A percentile compares a stretch with the other conserved stretches of the same genome.
These are phyloP conservation scores for Vaccinium darrowii DNA, from an alignment of 148 eudicot genomes.

Conservation along the genomic window DNA sequence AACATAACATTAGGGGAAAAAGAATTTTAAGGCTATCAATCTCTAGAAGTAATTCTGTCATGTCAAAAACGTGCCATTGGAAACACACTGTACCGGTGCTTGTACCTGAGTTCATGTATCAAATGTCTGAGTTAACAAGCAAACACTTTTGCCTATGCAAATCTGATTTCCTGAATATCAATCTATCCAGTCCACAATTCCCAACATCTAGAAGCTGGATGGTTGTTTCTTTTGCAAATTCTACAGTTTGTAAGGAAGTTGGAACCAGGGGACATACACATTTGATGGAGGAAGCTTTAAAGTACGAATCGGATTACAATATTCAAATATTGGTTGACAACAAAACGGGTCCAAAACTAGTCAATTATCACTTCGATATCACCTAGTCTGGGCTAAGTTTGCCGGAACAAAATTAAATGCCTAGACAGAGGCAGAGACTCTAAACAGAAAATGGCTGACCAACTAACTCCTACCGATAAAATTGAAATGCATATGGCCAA, in stretches of 20 bases:
- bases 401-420: background rate
- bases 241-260: background rate
- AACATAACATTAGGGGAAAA: background rate
- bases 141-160: background rate
- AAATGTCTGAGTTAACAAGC: background rate
- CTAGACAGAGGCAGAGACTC: background rate
- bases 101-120: background rate
- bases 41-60: background rate
- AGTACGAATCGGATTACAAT: background rate
- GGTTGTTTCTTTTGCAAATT: no score
- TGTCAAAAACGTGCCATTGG: background rate
- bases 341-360: background rate
- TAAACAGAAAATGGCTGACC: background rate
- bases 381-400: background rate
- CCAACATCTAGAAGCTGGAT: background rate
- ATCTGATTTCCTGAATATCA: background rate
- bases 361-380: background rate
- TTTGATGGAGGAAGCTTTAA: background rate
- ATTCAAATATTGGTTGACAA: background rate
- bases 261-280: no score
- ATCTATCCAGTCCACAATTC: background rate
- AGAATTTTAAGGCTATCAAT: background rate
- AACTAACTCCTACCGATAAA: background rate
- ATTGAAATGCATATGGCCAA: background rate
- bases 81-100: background rate